Percentiles rank a stretch among this genome's conserved stretches.
Evolutionary conservation across 257 asterid genomes (phyloP).

Genomic region (Primulina eburnea): DNA sequence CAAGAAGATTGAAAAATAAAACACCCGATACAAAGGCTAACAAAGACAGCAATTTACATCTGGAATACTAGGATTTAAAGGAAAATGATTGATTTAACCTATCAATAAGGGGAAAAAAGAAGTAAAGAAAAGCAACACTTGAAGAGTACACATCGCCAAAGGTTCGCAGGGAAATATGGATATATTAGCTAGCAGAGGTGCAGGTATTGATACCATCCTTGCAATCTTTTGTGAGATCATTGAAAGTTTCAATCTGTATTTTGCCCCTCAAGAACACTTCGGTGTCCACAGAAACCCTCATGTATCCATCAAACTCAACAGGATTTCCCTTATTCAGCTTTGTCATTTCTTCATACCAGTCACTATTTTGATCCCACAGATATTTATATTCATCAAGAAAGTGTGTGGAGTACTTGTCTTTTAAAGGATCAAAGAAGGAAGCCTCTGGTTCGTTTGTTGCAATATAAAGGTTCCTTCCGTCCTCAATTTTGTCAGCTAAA

Average conservation of each 20-base stretch:
- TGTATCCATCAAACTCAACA: slow-evolving; percentile 68
- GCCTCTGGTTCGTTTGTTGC: slow-evolving; percentile 50
- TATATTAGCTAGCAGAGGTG: slow-evolving; percentile 35
- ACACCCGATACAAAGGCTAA: slow-evolving; percentile 15
- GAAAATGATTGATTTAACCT: slow-evolving; percentile 22
- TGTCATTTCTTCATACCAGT: slow-evolving; percentile 54
- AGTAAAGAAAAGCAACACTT: slow-evolving; percentile 18
- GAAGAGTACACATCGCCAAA: slow-evolving; percentile 18
- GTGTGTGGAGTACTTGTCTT: slow-evolving; percentile 59
- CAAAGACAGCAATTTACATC: slow-evolving; percentile 16
- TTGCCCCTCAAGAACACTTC: slow-evolving; percentile 67
- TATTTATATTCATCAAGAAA: slow-evolving; percentile 56
- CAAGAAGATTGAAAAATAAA: slow-evolving; percentile 15
- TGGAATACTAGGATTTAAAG: slow-evolving; percentile 17
- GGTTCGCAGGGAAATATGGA: neutral
- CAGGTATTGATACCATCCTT: slow-evolving; percentile 68
- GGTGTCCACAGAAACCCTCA: slow-evolving; percentile 60
- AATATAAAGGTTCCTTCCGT: slow-evolving; percentile 55
- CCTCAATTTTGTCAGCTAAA: slow-evolving; percentile 48
- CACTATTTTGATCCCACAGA: slow-evolving; percentile 56
- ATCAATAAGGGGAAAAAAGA: slow-evolving; percentile 1
- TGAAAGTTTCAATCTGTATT: slow-evolving; percentile 57
- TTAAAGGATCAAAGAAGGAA: slow-evolving; percentile 55
- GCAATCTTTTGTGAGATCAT: slow-evolving; percentile 61
- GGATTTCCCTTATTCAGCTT: slow-evolving; percentile 55